Conservation (phyloP, 306 rosid species). For the Vicia faba region DNA sequence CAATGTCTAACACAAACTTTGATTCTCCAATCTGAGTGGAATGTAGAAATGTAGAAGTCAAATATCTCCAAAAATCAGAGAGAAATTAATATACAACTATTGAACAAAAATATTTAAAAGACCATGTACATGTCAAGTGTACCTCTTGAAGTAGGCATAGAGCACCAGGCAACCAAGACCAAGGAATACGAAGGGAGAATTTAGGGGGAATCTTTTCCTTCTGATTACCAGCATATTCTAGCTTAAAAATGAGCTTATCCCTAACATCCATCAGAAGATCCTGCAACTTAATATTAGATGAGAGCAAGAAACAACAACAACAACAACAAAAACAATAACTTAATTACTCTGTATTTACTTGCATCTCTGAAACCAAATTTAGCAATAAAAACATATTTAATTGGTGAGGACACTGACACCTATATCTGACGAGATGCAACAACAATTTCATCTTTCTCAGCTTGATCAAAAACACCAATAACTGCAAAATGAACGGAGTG, state of each 20-base stretch:
- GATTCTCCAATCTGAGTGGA: conserved; percentile 81
- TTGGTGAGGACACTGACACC: conserved; percentile 84
- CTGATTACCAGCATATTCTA: conserved; percentile 83
- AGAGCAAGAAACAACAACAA: conserved; percentile 23
- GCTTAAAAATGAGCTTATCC: conserved; percentile 96
- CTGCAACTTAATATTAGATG: conserved; percentile 45
- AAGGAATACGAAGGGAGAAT: conserved; percentile 73
- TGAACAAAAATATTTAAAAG: conserved; percentile 4
- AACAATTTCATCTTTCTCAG: conserved; percentile 97
- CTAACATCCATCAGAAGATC: conserved; percentile 89
- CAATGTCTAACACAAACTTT: conserved; percentile 77
- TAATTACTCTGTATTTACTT: conserved; percentile 12
- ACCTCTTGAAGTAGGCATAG: conserved; percentile 99
- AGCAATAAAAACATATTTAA: conserved; percentile 64
- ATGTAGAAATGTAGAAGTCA: conserved; percentile 28
- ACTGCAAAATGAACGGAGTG: conserved; percentile 52
- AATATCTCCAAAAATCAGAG: conserved; percentile 21
- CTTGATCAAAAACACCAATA: conserved; percentile 75
- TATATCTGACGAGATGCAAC: conserved; percentile 81
- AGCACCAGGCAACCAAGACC: conserved; percentile 92
- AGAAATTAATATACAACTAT: neutral
- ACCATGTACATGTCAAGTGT: conserved; percentile 27
- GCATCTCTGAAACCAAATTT: conserved; percentile 6
- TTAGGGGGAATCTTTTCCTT: conserved; percentile 85
- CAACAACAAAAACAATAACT: neutral